phyloP scores from a whole-genome alignment of 805 yeast genomes.

The Metschnikowia corniflorae region DNA sequence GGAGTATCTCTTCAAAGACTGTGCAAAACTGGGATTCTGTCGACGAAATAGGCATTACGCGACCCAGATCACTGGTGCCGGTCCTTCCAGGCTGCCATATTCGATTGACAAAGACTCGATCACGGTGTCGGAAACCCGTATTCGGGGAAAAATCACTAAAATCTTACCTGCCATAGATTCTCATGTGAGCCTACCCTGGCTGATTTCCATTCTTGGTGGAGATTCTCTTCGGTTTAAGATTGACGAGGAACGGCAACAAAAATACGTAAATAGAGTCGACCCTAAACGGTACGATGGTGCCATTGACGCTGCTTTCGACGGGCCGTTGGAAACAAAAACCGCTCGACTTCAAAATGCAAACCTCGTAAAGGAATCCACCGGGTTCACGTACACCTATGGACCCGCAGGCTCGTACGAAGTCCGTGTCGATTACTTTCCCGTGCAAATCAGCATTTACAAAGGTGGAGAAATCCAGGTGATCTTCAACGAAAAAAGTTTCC shows the following conservation, averaged over 20 bases:
- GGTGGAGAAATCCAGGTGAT: constrained; percentile 47
- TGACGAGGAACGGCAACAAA: constrained; percentile 55
- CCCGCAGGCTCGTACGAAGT: constrained; percentile 36
- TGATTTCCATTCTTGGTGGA: constrained; percentile 52
- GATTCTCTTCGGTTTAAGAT: constrained; percentile 58
- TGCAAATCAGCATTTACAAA: constrained; percentile 48
- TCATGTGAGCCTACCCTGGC: constrained; percentile 48
- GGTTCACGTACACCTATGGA: constrained; percentile 33
- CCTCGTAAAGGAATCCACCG: constrained; percentile 12
- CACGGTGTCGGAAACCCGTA: constrained; percentile 20
- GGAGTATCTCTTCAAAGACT: constrained; percentile 67
- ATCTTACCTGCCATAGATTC: constrained; percentile 17
- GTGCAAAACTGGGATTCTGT: constrained; percentile 83
- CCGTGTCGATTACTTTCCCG: constrained; percentile 43
- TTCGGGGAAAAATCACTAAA: constrained; percentile 50
- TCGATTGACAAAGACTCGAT: constrained; percentile 22
- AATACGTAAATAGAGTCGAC: constrained; percentile 33
- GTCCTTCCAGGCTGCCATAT: constrained; percentile 17
- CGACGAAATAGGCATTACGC: constrained; percentile 72
- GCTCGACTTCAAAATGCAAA: background rate
- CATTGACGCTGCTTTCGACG: constrained; percentile 24
- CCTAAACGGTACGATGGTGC: constrained; percentile 47
- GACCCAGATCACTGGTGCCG: constrained; percentile 14
- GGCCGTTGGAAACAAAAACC: background rate
- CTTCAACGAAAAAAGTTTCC: constrained; percentile 63